Evolutionary conservation across 2,329 filamentous ascomycete genomes (phyloP).

Genomic region (Penicillium sp.): DNA sequence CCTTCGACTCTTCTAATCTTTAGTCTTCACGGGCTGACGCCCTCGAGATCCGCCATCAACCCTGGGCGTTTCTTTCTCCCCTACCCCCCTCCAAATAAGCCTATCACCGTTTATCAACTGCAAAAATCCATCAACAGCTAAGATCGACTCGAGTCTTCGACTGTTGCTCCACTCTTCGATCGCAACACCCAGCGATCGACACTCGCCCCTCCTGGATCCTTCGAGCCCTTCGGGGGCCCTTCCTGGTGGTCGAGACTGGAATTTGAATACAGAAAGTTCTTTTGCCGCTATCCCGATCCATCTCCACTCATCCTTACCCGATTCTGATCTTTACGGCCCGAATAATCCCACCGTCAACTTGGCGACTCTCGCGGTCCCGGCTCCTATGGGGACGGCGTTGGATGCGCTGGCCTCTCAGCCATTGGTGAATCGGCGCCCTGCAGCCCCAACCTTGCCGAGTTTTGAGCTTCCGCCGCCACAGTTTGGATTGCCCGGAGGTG

Average conservation of each 20-base stretch:
- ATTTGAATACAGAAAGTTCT: constrained; percentile 37
- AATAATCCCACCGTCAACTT: constrained; percentile 54
- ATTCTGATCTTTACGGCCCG: constrained; percentile 40
- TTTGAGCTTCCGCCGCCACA: constrained; percentile 67
- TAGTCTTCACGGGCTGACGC: background rate
- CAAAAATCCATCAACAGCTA: background rate
- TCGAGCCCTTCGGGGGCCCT: constrained; percentile 47
- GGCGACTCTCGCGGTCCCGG: constrained; percentile 62
- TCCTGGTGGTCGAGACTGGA: constrained; percentile 52
- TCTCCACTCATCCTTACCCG: constrained; percentile 34
- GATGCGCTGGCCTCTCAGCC: constrained; percentile 63
- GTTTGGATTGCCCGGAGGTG: constrained; percentile 43
- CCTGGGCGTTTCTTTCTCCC: background rate
- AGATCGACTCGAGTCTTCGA: constrained; percentile 12
- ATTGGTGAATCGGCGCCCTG: constrained; percentile 69
- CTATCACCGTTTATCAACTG: background rate
- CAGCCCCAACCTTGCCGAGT: constrained; percentile 65
- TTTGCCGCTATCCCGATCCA: constrained; percentile 11
- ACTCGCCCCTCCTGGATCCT: constrained; percentile 52
- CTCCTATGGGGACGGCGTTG: constrained; percentile 62
- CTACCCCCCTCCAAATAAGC: background rate
- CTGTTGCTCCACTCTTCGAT: constrained; percentile 19
- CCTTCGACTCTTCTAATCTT: background rate
- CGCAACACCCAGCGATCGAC: constrained; percentile 33
- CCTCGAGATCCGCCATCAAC: background rate